Percentiles rank a stretch among this genome's conserved stretches.
phyloP scores from a whole-genome alignment of 768 basidiomycete genomes.

The Exidia glandulosa region DNA sequence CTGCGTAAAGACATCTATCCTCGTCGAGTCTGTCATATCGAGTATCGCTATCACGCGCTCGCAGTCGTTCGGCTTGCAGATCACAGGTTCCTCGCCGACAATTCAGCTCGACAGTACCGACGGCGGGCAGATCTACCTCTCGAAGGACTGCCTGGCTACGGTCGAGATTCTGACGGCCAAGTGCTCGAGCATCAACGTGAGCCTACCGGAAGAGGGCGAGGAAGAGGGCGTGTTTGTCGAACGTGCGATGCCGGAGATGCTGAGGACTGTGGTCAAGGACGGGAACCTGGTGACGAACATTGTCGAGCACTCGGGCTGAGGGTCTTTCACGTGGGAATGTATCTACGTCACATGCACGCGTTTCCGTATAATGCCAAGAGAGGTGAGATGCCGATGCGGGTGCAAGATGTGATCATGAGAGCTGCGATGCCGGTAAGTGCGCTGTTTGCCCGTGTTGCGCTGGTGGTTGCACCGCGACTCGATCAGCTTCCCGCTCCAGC shows the following conservation, averaged over 20 bases:
- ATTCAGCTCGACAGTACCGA: slow-evolving; percentile 92
- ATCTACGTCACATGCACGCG: not conserved
- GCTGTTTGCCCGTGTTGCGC: not conserved
- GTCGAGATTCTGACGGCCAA: slow-evolving; percentile 90
- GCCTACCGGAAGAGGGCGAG: slow-evolving; percentile 72
- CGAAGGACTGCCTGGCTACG: slow-evolving; percentile 56
- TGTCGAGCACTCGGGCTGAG: slow-evolving; percentile 61
- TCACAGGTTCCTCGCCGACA: slow-evolving; percentile 83
- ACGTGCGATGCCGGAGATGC: slow-evolving; percentile 88
- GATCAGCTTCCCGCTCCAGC: too few species aligned
- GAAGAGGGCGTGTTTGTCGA: slow-evolving; percentile 91
- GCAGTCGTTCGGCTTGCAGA: slow-evolving; percentile 86
- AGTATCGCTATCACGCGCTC: slow-evolving; percentile 81
- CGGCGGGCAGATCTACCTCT: slow-evolving; percentile 89
- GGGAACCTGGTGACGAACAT: slow-evolving; percentile 84
- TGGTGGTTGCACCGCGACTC: not conserved
- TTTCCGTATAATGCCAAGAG: not conserved
- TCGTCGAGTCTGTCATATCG: slow-evolving; percentile 90
- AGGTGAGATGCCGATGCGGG: too few species aligned
- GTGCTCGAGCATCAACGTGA: slow-evolving; percentile 87
- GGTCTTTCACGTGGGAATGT: not conserved
- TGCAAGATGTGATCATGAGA: too few species aligned
- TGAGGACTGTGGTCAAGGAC: slow-evolving; percentile 68
- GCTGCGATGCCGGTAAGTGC: too few species aligned
- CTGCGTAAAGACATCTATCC: slow-evolving; percentile 76